Base-by-base conservation (phyloP, 2,329 filamentous ascomycete genomes). In the Gnomoniopsis smithogilvyi region DNA sequence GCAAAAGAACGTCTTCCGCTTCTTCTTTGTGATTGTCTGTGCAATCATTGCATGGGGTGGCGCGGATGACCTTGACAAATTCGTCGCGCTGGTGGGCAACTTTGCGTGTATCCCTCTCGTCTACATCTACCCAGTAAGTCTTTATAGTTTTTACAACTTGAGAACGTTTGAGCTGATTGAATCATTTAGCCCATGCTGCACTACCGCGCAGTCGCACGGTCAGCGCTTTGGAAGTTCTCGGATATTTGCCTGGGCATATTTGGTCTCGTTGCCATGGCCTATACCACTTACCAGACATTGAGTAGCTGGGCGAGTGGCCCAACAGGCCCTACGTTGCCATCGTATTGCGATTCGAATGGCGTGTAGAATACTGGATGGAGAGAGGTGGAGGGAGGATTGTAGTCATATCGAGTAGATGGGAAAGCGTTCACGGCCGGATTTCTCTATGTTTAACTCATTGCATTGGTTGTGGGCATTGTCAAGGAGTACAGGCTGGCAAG, bases 1-100 rank as follows among this genome's bases (percentile, higher is more conserved):
- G 95, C 91, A 98, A 81, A 99, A 99, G 86, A 99, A 99, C 67
- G 79, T 89, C 36, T 99, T 96, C 79, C 89, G 95, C 56, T 99
- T 98, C 80, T 88, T 94, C 70, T 86, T 97, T 63, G 95, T 98
- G 53, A 84, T 91, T 68, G 74, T 95, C 24, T 98, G 95, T 69
- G 90, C 93, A 0, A 75, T 87, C 60, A 89, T 99, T 64, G 94
- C 94, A 1, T 99, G 92, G 92, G 87, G 88, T 48, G 95, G 95
- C 62, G 94, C 95, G 3, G 90, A 92, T 65, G 89, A 98, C 74
- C 78, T 99, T 56, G 95, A 99, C 78, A 98, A 98, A 75, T 99
- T 99, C 72, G 96, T 99, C 34, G 90, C 92, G 22, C 81, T 99
- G 43, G 93, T 99, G 21, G 95, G 95, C 64, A 96, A 93, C 74